Conservation (phyloP, 352 stramenopile species). For the Phytophthora idaei region DNA sequence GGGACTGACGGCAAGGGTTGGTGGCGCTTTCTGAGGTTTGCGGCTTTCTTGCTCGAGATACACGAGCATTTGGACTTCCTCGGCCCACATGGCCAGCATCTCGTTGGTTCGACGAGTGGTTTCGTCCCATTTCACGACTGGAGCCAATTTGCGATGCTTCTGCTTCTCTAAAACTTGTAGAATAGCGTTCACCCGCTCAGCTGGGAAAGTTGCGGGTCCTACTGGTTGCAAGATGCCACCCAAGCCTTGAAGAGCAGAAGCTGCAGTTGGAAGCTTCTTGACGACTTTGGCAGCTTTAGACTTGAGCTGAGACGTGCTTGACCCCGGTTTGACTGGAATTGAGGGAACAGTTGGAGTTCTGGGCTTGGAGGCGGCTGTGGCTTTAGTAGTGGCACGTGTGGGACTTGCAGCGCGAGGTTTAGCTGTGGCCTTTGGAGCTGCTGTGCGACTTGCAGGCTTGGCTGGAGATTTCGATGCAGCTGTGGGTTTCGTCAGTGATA, state of each 20-base stretch:
- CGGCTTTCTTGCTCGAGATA: slow-evolving; percentile 64
- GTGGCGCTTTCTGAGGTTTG: slow-evolving; percentile 48
- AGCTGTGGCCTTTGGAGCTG: slow-evolving; percentile 3
- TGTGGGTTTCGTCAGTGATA: slow-evolving; percentile 14
- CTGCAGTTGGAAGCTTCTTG: slow-evolving; percentile 26
- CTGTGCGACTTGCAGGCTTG: slow-evolving; percentile 17
- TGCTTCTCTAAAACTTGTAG: slow-evolving; percentile 46
- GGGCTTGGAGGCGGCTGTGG: slow-evolving; percentile 8
- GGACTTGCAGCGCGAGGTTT: slow-evolving; percentile 25
- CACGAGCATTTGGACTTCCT: slow-evolving; percentile 64
- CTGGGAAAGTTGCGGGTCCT: slow-evolving; percentile 37
- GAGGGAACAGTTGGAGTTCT: slow-evolving; percentile 1
- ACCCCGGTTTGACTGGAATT: slow-evolving; percentile 1
- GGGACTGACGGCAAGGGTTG: not conserved
- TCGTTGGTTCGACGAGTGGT: slow-evolving; percentile 56
- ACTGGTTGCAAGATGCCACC: slow-evolving; percentile 46
- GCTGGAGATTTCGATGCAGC: slow-evolving; percentile 17
- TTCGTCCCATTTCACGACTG: slow-evolving; percentile 62
- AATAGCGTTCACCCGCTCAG: slow-evolving; percentile 55
- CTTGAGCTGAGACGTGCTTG: slow-evolving; percentile 15
- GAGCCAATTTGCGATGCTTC: slow-evolving; percentile 34
- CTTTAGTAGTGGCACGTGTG: slow-evolving; percentile 17
- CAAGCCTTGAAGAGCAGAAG: slow-evolving; percentile 43
- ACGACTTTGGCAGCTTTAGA: slow-evolving; percentile 5
- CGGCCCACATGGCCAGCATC: slow-evolving; percentile 60